Evolutionary conservation across 805 yeast species (phyloP).

Genomic region (Naumovozyma castellii): DNA sequence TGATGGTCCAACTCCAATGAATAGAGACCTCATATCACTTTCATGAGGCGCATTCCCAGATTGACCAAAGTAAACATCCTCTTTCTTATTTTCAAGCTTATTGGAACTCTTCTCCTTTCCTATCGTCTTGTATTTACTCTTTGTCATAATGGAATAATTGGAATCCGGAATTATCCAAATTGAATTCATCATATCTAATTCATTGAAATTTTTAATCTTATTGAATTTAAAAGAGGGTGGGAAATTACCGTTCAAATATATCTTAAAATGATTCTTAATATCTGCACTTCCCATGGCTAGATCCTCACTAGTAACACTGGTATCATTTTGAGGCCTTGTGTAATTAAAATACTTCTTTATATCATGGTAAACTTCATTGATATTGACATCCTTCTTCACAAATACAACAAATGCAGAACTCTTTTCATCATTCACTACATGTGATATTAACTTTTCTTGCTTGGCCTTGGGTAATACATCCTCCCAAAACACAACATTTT

Average conservation of each 20-base stretch:
- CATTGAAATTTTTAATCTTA: slow-evolving; percentile 19
- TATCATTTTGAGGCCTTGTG: slow-evolving; percentile 4
- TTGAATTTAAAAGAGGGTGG: slow-evolving; percentile 29
- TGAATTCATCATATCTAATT: slow-evolving; percentile 55
- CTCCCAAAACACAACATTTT: slow-evolving; percentile 45
- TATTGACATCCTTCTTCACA: slow-evolving; percentile 5
- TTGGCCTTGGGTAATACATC: slow-evolving; percentile 44
- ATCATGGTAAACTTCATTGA: slow-evolving; percentile 37
- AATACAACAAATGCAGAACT: slow-evolving; percentile 11
- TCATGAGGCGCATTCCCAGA: slow-evolving; percentile 80
- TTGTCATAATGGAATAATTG: slow-evolving; percentile 68
- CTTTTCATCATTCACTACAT: slow-evolving; percentile 9
- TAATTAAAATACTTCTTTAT: slow-evolving; percentile 29
- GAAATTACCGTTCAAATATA: slow-evolving; percentile 50
- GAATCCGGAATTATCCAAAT: slow-evolving; percentile 77
- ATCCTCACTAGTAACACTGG: no score
- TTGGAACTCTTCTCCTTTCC: neutral
- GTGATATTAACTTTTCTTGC: slow-evolving; percentile 7
- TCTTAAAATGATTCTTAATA: slow-evolving; percentile 16
- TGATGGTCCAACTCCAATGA: slow-evolving; percentile 74
- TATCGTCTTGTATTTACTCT: slow-evolving; percentile 26
- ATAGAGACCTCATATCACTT: slow-evolving; percentile 73
- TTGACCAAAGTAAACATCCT: slow-evolving; percentile 39
- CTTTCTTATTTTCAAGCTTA: slow-evolving; percentile 9
- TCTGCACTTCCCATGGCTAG: neutral